Evolutionary conservation across 208 protist species (phyloP).

Genomic region (Phytomonas sp.): DNA sequence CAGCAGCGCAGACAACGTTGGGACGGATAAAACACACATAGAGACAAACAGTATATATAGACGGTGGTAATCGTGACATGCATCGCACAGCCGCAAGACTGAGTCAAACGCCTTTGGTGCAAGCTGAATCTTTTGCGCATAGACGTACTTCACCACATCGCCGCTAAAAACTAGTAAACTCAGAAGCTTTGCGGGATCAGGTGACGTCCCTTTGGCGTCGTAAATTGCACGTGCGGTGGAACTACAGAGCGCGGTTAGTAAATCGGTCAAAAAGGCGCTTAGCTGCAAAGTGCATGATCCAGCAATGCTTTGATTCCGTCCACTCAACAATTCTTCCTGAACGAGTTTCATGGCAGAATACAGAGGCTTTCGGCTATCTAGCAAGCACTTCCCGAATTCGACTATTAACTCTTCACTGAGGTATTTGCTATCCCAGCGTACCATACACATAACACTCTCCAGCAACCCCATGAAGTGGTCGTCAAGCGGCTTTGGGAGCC

Average conservation of each 20-base stretch:
- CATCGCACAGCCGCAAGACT: slow-evolving; percentile 46
- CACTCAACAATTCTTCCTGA: slow-evolving; percentile 52
- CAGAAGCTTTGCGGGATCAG: background rate
- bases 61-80: slow-evolving; percentile 27
- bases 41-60: slow-evolving; percentile 50
- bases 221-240: background rate
- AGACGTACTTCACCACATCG: slow-evolving; percentile 67
- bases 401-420: slow-evolving; percentile 44
- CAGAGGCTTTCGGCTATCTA: slow-evolving; percentile 27
- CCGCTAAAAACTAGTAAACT: slow-evolving; percentile 40
- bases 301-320: slow-evolving; percentile 28
- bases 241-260: slow-evolving; percentile 45
- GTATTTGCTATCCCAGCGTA: slow-evolving; percentile 26
- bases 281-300: slow-evolving; percentile 24
- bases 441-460: slow-evolving; percentile 36
- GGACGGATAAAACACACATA: slow-evolving; percentile 64
- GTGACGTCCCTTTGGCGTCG: background rate
- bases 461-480: slow-evolving; percentile 61
- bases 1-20: slow-evolving; percentile 36
- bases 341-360: slow-evolving; percentile 42
- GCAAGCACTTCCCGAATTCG: slow-evolving; percentile 55
- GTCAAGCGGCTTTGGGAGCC: slow-evolving; percentile 26
- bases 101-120: slow-evolving; percentile 49
- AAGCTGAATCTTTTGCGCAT: slow-evolving; percentile 32
- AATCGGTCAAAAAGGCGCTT: slow-evolving; percentile 69